These are phyloP conservation scores for Lichenothelia convexa DNA, from an alignment of 495 filamentous ascomycete species.

Conservation along the genomic window DNA sequence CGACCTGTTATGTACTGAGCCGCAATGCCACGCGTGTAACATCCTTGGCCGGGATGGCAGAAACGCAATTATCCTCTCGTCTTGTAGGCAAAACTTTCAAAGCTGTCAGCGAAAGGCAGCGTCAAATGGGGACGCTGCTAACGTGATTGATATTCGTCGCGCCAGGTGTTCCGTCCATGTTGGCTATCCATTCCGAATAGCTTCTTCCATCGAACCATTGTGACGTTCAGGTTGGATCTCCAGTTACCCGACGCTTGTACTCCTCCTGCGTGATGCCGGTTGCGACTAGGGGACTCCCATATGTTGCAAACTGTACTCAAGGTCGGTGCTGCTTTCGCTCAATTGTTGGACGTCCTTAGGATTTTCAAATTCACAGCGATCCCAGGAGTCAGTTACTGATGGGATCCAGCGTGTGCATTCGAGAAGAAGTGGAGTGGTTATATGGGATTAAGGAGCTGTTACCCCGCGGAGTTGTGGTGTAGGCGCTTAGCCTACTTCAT, in stretches of 20 bases:
- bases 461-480: no score
- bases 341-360: not conserved
- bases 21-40: constrained; percentile 79
- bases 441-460: no score
- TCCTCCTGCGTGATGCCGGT: not conserved
- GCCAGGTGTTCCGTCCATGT: constrained; percentile 17
- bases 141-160: constrained; percentile 15
- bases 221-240: constrained; percentile 17
- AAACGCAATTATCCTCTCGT: constrained; percentile 31
- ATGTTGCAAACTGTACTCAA: constrained; percentile 4
- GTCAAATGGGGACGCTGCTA: no score
- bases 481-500: no score
- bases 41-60: constrained; percentile 45
- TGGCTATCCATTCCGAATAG: constrained; percentile 19
- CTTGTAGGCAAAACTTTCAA: constrained; percentile 42
- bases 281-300: not conserved
- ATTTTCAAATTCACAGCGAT: not conserved
- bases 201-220: constrained; percentile 25
- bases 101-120: no score
- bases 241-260: constrained; percentile 22
- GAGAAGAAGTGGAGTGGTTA: no score
- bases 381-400: not conserved
- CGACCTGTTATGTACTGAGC: no score
- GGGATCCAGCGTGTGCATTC: not conserved
- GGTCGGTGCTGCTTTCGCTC: not conserved